Base-by-base conservation (phyloP, 2,329 filamentous ascomycete genomes). In the Fusarium robinianum region DNA sequence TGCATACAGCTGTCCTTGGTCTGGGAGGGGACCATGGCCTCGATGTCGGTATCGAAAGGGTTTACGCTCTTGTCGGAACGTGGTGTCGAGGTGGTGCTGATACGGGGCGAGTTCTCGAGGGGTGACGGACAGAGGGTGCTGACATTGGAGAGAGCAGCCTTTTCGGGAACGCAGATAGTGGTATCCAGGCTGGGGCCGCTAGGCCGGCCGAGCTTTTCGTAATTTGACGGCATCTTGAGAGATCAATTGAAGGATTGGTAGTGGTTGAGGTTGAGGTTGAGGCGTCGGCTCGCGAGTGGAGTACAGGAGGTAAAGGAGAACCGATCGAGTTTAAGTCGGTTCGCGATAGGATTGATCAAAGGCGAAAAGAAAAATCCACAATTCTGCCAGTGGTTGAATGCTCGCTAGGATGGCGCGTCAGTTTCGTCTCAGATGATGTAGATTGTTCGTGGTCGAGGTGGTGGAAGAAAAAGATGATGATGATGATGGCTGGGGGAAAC, bases 21-120 rank as follows among this genome's bases (percentile, higher is more conserved):
- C 12, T 49, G 37, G 3, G 52, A 49, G 10, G 74, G 67, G 30
- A 74, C 63, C 66, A 76, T 73, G 23, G 76, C 78, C 61, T 83
- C 79, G 34, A 82, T 68, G 52, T 83, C 79, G 5, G 76, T 75
- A 37, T 82, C 79, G 57, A 81, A 83, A 15, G 78, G 77, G 54
- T 79, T 78, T 45, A 63, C 58, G 27, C 63, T 67, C 26, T 66
- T 64, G 26, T 68, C 65, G 2, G 74, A 73, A 27, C 64, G 63
- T 2, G 77, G 75, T 8, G 73, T 74, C 1, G 75, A 74, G 15
- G 72, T 62, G 46, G 69, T 68, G 51, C 68, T 71, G 34, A 63
- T 50, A 26, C 64, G 63, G 24, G 57, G 51, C 3, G 56, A 54
- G n/a, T 54, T 51, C 18, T 61, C 52, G 19, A 43, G 39, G n/a